A percentile compares a stretch with the other conserved stretches of the same genome.
These are phyloP conservation scores for Hygrocybe coccinea DNA, from an alignment of 768 basidiomycete genomes.

Conservation along the genomic window DNA sequence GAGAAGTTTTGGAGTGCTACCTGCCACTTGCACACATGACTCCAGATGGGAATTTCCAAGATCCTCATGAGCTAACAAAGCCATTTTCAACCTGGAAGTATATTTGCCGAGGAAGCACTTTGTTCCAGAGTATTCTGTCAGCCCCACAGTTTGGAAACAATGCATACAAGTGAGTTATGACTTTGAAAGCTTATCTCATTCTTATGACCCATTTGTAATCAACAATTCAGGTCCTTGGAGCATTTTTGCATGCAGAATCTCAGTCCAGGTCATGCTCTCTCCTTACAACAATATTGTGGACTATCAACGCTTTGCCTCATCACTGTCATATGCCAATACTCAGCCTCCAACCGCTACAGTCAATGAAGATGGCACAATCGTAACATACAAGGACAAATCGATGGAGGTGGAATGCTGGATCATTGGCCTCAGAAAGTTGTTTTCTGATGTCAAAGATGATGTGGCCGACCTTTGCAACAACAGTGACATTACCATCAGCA, in stretches of 20 bases:
- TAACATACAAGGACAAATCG: background rate
- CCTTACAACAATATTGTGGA: background rate
- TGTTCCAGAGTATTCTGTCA: background rate
- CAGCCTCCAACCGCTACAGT: background rate
- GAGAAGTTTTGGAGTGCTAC: conserved; percentile 1
- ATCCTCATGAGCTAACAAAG: background rate
- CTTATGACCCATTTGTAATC: background rate
- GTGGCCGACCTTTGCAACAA: background rate
- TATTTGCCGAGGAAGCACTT: background rate
- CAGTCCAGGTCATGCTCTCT: background rate
- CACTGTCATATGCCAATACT: background rate
- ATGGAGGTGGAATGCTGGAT: background rate
- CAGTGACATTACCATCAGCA: background rate
- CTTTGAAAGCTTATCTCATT: background rate
- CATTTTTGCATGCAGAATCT: background rate
- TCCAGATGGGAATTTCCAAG: background rate
- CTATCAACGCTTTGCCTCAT: background rate
- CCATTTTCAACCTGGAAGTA: background rate
- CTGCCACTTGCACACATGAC: background rate
- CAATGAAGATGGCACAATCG: background rate
- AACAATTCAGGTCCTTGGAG: background rate
- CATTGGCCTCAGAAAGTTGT: background rate
- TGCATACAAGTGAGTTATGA: background rate
- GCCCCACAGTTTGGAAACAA: background rate
- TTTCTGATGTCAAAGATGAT: background rate